phyloP scores from a whole-genome alignment of 768 basidiomycete species.

The Lentinula edodes region DNA sequence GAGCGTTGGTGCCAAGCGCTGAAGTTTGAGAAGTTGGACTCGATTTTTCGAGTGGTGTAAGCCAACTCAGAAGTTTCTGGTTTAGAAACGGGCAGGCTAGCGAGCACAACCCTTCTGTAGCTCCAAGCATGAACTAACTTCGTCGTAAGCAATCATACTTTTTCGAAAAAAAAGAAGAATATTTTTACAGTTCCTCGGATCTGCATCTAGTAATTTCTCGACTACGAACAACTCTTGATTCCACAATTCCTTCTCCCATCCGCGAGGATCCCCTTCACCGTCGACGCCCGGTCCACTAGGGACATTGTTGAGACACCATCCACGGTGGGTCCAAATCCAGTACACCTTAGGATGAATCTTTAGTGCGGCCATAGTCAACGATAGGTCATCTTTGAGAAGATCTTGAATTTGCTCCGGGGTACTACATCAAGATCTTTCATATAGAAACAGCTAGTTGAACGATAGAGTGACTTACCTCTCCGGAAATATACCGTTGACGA shows the following conservation, averaged over 20 bases:
- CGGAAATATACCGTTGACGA: constrained; percentile 67
- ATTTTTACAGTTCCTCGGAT: constrained; percentile 85
- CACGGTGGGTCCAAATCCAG: constrained; percentile 97
- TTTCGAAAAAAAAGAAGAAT: neutral
- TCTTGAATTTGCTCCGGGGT: constrained; percentile 55
- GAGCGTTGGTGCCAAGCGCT: constrained; percentile 99
- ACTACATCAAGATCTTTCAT: constrained; percentile 28
- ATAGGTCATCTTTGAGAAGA: constrained; percentile 66
- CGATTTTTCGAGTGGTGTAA: constrained; percentile 89
- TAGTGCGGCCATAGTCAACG: constrained; percentile 75
- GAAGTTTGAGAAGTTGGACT: constrained; percentile 93
- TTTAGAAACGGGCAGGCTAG: constrained; percentile 55
- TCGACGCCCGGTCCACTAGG: constrained; percentile 62
- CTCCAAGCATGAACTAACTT: constrained; percentile 87
- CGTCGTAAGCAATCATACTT: neutral
- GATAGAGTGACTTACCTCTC: constrained; percentile 40
- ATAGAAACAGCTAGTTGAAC: neutral
- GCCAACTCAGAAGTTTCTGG: constrained; percentile 65
- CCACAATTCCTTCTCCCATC: constrained; percentile 85
- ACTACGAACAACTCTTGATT: constrained; percentile 79
- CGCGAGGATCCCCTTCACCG: constrained; percentile 36
- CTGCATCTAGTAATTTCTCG: constrained; percentile 88
- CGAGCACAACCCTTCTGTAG: constrained; percentile 84
- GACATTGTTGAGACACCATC: constrained; percentile 89
- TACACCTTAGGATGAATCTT: constrained; percentile 92